Conservation (phyloP, 352 stramenopile species). For the Phytophthora tubulina region DNA sequence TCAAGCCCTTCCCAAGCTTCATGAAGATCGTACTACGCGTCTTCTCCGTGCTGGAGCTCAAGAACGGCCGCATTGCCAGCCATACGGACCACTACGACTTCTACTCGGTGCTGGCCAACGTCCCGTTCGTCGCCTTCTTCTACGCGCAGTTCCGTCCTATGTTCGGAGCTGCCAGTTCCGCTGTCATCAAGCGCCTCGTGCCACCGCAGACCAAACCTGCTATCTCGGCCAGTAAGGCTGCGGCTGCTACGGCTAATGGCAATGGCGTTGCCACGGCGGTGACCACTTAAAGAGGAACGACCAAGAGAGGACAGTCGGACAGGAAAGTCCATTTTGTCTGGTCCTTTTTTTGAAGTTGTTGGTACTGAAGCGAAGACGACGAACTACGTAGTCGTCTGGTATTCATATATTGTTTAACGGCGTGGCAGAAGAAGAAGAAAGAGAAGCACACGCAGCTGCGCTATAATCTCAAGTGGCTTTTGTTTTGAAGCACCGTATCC, state of each 20-base stretch:
- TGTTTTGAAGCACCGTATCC: conserved; percentile 12
- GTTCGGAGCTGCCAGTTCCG: conserved; percentile 73
- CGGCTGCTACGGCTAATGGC: conserved; percentile 11
- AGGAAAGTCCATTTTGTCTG: conserved; percentile 6
- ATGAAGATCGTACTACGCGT: conserved; percentile 80
- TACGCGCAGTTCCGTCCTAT: conserved; percentile 84
- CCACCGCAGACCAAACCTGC: conserved; percentile 39
- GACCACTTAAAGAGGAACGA: conserved; percentile 42
- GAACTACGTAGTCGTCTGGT: conserved; percentile 9
- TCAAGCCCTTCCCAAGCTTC: conserved; percentile 79
- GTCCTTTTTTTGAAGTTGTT: conserved; percentile 7
- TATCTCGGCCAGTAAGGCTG: conserved; percentile 26
- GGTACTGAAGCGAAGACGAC: background rate
- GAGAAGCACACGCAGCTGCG: conserved; percentile 29
- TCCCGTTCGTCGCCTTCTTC: conserved; percentile 82
- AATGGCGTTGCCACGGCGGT: conserved; percentile 26
- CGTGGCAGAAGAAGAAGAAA: conserved; percentile 24
- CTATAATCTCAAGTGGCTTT: conserved; percentile 45
- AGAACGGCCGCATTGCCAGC: conserved; percentile 78
- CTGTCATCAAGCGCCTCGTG: conserved; percentile 77
- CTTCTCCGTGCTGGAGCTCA: conserved; percentile 87
- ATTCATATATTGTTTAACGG: conserved; percentile 29
- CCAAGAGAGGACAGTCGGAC: conserved; percentile 4
- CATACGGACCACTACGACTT: conserved; percentile 91
- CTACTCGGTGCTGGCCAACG: conserved; percentile 81